These are phyloP conservation scores for Bonia amplexicaulis DNA, from an alignment of 176 grass and related monocot genomes.

Conservation along the genomic window DNA sequence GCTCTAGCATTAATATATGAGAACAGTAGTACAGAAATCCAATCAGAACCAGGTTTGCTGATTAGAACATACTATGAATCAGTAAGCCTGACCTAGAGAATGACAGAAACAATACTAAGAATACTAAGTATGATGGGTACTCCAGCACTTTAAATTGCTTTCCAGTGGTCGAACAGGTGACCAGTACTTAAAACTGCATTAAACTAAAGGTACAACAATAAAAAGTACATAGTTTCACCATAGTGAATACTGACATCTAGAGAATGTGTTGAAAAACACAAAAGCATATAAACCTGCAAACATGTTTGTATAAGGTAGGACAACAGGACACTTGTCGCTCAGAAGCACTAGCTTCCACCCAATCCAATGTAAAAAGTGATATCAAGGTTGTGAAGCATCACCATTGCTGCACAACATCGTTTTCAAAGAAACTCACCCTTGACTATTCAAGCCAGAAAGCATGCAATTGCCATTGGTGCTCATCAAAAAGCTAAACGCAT, in stretches of 20 bases:
- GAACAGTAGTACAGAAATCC: background rate
- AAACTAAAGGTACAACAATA: background rate
- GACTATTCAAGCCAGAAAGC: background rate
- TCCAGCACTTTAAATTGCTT: background rate
- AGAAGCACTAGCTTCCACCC: background rate
- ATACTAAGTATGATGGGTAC: background rate
- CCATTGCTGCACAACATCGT: background rate
- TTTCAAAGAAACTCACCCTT: background rate
- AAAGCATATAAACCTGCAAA: background rate
- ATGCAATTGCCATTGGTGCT: background rate
- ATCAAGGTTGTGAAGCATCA: background rate
- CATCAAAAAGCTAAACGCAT: background rate
- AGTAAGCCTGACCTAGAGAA: background rate
- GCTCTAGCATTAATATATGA: background rate
- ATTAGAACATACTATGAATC: background rate
- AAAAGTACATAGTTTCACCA: background rate
- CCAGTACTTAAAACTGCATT: background rate
- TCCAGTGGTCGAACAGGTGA: background rate
- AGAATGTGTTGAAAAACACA: background rate
- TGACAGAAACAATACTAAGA: background rate
- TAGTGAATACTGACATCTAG: background rate
- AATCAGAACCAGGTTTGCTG: background rate
- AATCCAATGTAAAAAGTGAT: background rate
- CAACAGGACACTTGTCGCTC: background rate
- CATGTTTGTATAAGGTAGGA: background rate